phyloP scores from a whole-genome alignment of 139 green algal species.

The Chlamydomonas schloesseri region DNA sequence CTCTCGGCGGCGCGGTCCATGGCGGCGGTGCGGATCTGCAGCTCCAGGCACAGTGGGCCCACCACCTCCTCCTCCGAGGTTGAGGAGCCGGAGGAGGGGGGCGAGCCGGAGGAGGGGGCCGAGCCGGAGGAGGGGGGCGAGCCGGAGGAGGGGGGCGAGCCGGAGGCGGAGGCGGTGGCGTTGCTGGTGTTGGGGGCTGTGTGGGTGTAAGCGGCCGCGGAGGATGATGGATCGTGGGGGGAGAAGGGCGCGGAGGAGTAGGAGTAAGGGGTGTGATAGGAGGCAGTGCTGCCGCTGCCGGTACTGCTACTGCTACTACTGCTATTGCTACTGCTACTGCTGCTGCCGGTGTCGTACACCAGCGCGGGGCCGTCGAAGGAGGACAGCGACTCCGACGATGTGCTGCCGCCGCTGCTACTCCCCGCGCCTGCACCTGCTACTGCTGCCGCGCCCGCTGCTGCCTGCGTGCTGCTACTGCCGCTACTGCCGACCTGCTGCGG shows the following conservation, averaged over 20 bases:
- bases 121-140: not conserved
- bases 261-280: not conserved
- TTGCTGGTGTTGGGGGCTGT: not conserved
- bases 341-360: too few species aligned
- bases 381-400: not conserved
- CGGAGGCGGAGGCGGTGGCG: not conserved
- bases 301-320: too few species aligned
- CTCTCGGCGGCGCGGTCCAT: constrained; percentile 89
- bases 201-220: not conserved
- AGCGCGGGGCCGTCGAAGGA: not conserved
- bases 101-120: not conserved
- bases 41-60: constrained; percentile 67
- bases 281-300: not conserved
- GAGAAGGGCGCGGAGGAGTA: not conserved
- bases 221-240: too few species aligned
- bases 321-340: too few species aligned
- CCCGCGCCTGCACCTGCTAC: not conserved
- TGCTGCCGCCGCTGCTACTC: not conserved
- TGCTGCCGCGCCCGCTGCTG: not conserved
- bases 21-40: constrained; percentile 80
- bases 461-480: not conserved
- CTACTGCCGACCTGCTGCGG: not conserved
- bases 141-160: not conserved
- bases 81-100: not conserved
- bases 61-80: not conserved